Evolutionary conservation across 2,329 filamentous ascomycete genomes (phyloP).

Genomic region (Tolypocladium tropicale): DNA sequence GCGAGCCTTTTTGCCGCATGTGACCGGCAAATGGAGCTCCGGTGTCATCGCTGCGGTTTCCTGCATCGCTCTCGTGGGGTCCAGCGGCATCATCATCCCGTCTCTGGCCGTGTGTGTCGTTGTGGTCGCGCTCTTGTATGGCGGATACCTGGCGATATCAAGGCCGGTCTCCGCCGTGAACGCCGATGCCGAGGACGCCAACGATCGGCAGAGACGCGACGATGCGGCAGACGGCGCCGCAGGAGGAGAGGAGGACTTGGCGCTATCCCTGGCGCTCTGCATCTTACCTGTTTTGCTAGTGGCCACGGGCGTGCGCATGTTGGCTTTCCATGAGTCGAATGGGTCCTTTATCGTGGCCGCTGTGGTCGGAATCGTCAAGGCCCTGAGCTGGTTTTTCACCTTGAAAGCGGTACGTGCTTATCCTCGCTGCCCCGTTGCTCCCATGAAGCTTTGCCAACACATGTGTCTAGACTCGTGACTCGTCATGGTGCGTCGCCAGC

Average conservation of each 20-base stretch:
- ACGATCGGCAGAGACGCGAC: background rate
- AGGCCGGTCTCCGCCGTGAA: background rate
- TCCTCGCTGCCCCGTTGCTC: background rate
- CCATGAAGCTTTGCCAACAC: background rate
- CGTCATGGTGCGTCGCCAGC: slow-evolving; percentile 20
- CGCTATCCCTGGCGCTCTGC: background rate
- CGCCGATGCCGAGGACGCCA: background rate
- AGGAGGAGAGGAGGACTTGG: background rate
- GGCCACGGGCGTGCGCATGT: background rate
- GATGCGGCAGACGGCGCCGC: background rate
- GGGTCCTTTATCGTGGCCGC: slow-evolving; percentile 1
- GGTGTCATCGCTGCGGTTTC: background rate
- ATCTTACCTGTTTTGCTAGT: background rate
- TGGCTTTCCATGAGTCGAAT: background rate
- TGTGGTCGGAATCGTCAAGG: slow-evolving; percentile 17
- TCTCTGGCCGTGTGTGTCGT: background rate
- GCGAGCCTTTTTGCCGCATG: background rate
- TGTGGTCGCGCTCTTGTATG: background rate
- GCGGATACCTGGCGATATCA: background rate
- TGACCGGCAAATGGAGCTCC: background rate
- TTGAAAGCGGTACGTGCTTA: slow-evolving; percentile 15
- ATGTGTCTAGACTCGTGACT: slow-evolving; percentile 17
- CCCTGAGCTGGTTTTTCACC: slow-evolving; percentile 23
- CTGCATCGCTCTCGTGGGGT: background rate
- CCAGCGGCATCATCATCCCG: background rate